Evolutionary conservation across 495 filamentous ascomycete genomes (phyloP).

Genomic region (Glutinoglossum americanum): DNA sequence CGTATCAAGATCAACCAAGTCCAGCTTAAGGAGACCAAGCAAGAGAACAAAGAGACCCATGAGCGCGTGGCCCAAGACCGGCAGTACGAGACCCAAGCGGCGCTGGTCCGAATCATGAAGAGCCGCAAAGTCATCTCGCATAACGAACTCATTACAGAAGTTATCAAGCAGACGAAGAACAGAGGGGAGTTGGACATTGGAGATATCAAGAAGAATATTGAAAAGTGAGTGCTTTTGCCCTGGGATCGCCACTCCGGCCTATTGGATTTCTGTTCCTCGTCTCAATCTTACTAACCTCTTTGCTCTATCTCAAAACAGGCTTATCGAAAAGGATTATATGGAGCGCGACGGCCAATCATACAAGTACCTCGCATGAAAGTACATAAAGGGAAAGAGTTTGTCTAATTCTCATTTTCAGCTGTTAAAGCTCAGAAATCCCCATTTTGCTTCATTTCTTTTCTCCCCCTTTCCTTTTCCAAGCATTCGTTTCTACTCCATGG

Average conservation of each 20-base stretch:
- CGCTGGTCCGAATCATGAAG: conserved; percentile 97
- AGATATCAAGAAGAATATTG: conserved; percentile 92
- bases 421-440: too few relatives aligned
- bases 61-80: conserved; percentile 72
- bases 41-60: conserved; percentile 85
- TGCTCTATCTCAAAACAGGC: conserved; percentile 21
- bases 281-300: not conserved
- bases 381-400: not conserved
- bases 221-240: conserved; percentile 39
- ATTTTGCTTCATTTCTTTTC: not conserved
- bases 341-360: conserved; percentile 64
- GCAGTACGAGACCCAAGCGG: conserved; percentile 90
- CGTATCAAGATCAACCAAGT: conserved; percentile 98
- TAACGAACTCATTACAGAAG: conserved; percentile 58
- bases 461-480: not conserved
- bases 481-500: not conserved
- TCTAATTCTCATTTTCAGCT: not conserved
- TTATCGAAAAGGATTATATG: conserved; percentile 94
- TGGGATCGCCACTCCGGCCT: not conserved
- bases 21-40: conserved; percentile 79
- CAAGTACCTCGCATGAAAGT: conserved; percentile 51
- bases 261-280: not conserved
- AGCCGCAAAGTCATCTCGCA: conserved; percentile 70
- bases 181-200: conserved; percentile 61
- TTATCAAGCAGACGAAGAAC: conserved; percentile 69